Evolutionary conservation across 2,329 filamentous ascomycete species (phyloP).

Genomic region (Fusarium protoensiforme): DNA sequence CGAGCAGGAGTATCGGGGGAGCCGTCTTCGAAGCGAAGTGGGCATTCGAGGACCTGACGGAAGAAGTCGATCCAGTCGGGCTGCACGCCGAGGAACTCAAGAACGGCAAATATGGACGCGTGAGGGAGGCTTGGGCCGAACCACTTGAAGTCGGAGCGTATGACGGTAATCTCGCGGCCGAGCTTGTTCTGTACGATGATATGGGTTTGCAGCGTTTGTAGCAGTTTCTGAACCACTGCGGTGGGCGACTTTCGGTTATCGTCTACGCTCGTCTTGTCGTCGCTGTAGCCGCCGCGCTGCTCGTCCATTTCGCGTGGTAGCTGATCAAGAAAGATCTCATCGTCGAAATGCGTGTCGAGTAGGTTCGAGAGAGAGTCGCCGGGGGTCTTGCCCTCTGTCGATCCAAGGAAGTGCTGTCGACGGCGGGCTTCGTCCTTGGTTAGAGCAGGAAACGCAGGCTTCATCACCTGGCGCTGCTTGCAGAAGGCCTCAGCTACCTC

Average conservation of each 20-base stretch:
- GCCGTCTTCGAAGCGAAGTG: not conserved
- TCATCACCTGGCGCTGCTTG: not conserved
- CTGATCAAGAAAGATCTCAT: not conserved
- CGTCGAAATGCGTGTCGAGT: not conserved
- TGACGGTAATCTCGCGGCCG: conserved; percentile 55
- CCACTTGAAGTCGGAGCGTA: conserved; percentile 56
- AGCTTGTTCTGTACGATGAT: conserved; percentile 55
- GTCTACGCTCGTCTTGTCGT: not conserved
- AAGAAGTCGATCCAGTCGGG: not conserved
- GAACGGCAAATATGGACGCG: conserved; percentile 63
- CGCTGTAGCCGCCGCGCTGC: not conserved
- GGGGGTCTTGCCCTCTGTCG: not conserved
- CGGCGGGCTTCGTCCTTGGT: not conserved
- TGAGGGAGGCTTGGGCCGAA: conserved; percentile 60
- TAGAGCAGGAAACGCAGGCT: not conserved
- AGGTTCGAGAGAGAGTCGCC: not conserved
- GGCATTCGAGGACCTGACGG: not conserved
- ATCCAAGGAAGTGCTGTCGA: not conserved
- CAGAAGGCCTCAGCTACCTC: not conserved
- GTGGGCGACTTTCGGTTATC: not conserved
- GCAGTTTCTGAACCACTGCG: not conserved
- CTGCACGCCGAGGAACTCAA: conserved; percentile 51
- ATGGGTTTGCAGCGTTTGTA: conserved; percentile 33
- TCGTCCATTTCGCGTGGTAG: not conserved
- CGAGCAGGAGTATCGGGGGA: not conserved